phyloP scores from a whole-genome alignment of 805 yeast genomes.

The Metschnikowia proteae region DNA sequence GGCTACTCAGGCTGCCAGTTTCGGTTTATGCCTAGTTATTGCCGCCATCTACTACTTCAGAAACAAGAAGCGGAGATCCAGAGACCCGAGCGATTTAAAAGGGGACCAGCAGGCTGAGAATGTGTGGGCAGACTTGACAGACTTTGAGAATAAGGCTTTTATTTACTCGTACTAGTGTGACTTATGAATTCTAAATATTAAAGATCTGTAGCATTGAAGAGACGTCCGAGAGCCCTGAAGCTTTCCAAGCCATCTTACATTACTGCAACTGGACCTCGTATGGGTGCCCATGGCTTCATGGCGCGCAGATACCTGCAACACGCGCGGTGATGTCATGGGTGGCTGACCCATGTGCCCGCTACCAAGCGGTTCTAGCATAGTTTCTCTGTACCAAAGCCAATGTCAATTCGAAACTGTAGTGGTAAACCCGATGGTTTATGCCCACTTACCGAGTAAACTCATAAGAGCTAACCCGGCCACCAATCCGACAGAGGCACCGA shows the following conservation, averaged over 20 bases:
- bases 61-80: neutral
- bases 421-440: conserved; percentile 10
- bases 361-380: neutral
- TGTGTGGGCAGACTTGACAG: conserved; percentile 15
- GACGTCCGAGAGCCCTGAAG: no score
- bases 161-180: conserved; percentile 5
- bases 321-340: no score
- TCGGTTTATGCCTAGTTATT: conserved; percentile 35
- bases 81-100: neutral
- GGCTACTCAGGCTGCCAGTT: conserved; percentile 45
- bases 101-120: conserved; percentile 6
- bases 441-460: conserved; percentile 35
- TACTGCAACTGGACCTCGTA: no score
- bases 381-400: neutral
- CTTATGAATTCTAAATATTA: neutral
- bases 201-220: no score
- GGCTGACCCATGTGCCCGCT: no score
- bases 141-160: conserved; percentile 11
- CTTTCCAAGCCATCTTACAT: no score
- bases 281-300: no score
- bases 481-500: conserved; percentile 15
- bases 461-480: conserved; percentile 25
- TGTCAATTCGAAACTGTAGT: no score
- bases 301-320: no score
- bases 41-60: conserved; percentile 9